Percentiles rank a stretch among this genome's conserved stretches.
These are phyloP conservation scores for Physcomitrellopsis africana DNA, from an alignment of 225 moss, liverwort and hornwort genomes.

Conservation along the genomic window DNA sequence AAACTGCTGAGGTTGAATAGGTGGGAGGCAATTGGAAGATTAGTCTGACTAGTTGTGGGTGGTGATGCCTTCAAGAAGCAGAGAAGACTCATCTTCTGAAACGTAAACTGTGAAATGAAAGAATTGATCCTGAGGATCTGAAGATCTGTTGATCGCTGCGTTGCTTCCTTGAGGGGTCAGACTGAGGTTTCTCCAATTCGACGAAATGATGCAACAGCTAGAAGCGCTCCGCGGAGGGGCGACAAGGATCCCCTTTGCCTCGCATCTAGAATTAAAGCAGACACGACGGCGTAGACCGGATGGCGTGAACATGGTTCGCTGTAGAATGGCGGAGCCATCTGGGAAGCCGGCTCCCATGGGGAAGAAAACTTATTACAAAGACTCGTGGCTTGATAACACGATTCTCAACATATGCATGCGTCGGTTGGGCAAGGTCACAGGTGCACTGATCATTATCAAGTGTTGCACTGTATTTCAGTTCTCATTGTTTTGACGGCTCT, in stretches of 20 bases:
- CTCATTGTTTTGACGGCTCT: no score
- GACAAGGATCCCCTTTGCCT: constrained; percentile 23
- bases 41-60: no score
- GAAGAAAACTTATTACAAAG: constrained; percentile 73
- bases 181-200: background rate
- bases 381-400: constrained; percentile 74
- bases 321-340: constrained; percentile 78
- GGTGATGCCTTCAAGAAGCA: no score
- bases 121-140: no score
- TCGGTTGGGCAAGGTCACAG: constrained; percentile 73
- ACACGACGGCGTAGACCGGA: background rate
- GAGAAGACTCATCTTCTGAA: no score
- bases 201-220: constrained; percentile 47
- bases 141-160: no score
- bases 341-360: constrained; percentile 90
- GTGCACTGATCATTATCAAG: constrained; percentile 24
- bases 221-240: constrained; percentile 38
- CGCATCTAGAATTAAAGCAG: background rate
- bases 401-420: constrained; percentile 67
- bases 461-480: no score
- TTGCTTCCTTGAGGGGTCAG: background rate
- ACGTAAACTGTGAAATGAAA: no score
- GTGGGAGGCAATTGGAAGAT: no score
- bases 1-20: no score
- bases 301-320: constrained; percentile 35